These are phyloP conservation scores for Carex arenaria DNA, from an alignment of 202 grass and related monocot species.

Conservation along the genomic window DNA sequence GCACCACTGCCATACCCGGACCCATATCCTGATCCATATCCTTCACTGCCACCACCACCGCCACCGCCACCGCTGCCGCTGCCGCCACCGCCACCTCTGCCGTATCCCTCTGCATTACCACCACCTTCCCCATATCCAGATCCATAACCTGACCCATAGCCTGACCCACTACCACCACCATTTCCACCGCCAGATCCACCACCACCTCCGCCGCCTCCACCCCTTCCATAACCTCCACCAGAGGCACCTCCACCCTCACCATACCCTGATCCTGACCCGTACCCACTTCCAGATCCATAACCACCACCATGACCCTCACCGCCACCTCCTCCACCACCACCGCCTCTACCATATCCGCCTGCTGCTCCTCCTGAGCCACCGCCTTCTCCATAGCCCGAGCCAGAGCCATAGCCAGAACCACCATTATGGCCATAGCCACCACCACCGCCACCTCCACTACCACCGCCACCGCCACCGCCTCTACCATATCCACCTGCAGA, in stretches of 20 bases:
- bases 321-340: neutral
- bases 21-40: constrained; percentile 17
- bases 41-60: constrained; percentile 4
- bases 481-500: no score
- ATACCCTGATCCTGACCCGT: constrained; percentile 19
- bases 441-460: neutral
- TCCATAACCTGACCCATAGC: constrained; percentile 3
- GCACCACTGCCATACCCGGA: neutral
- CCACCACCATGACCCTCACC: no score
- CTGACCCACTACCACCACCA: constrained; percentile 9
- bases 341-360: constrained; percentile 19
- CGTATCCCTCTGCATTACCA: constrained; percentile 18
- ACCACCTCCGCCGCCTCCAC: constrained; percentile 28
- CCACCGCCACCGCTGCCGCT: neutral
- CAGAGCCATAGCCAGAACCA: constrained; percentile 14
- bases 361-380: neutral
- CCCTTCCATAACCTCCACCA: constrained; percentile 25
- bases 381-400: constrained; percentile 12
- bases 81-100: constrained; percentile 23
- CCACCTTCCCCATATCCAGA: constrained; percentile 16
- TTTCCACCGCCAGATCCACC: constrained; percentile 9
- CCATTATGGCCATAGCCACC: neutral
- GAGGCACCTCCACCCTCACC: constrained; percentile 24
- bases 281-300: constrained; percentile 16
- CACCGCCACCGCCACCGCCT: no score